These are phyloP conservation scores for Pseudogymnoascus sp. DNA, from an alignment of 2,329 filamentous ascomycete species.

Conservation along the genomic window DNA sequence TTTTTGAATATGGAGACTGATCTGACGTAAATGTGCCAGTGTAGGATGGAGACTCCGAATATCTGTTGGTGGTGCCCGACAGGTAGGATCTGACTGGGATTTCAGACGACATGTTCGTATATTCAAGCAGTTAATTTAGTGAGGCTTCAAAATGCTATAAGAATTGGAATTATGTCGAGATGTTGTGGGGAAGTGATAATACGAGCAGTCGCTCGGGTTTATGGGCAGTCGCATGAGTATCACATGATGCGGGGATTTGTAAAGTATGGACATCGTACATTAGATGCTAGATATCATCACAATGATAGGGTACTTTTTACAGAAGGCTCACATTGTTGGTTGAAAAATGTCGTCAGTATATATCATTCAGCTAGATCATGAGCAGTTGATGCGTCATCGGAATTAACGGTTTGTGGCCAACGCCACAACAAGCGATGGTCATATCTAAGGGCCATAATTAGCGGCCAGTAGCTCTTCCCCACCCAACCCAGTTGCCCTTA, in stretches of 20 bases:
- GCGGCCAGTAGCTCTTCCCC: not conserved
- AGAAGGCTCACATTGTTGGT: not conserved
- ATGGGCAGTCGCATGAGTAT: not conserved
- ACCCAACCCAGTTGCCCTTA: not conserved
- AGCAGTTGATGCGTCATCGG: not conserved
- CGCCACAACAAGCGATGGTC: not conserved
- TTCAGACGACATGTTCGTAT: conserved; percentile 6
- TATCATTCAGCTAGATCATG: conserved; percentile 1
- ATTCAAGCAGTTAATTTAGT: not conserved
- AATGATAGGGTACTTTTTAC: conserved; percentile 1
- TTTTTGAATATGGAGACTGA: not conserved
- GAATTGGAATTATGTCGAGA: conserved; percentile 2
- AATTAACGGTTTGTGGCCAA: not conserved
- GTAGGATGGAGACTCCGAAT: not conserved
- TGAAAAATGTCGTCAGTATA: not conserved
- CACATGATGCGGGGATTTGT: conserved; percentile 1
- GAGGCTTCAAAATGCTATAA: not conserved
- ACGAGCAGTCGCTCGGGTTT: not conserved
- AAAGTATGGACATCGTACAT: not conserved
- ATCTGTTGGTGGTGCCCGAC: not conserved
- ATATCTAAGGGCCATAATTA: not conserved
- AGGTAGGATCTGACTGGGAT: conserved; percentile 7
- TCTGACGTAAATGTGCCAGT: not conserved
- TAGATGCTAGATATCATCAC: conserved; percentile 7
- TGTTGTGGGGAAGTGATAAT: not conserved